Conservation (phyloP, 495 filamentous ascomycete species). For the Tuber aestivum region DNA sequence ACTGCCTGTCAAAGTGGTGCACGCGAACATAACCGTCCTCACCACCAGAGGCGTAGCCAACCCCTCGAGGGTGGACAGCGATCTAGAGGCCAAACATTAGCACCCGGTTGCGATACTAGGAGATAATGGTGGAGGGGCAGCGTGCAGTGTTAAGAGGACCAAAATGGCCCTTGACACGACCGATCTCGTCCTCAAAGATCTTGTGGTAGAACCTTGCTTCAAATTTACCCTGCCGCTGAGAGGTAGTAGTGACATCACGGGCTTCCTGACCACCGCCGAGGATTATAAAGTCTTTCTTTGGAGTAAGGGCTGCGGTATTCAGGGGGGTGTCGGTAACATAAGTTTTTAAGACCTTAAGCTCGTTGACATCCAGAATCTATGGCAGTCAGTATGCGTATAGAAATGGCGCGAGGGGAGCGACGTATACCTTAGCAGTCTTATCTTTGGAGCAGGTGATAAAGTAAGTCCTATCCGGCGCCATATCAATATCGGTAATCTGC, state of each 20-base stretch:
- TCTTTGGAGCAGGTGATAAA: constrained; percentile 98
- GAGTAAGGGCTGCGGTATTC: constrained; percentile 86
- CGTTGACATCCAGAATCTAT: constrained; percentile 70
- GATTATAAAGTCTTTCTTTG: constrained; percentile 94
- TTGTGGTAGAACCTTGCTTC: constrained; percentile 99
- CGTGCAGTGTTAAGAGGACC: constrained; percentile 71
- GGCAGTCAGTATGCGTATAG: constrained; percentile 20
- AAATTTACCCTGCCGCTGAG: constrained; percentile 91
- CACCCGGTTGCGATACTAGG: background rate
- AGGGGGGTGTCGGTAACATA: constrained; percentile 91
- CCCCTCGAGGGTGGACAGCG: constrained; percentile 81
- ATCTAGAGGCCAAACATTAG: constrained; percentile 45
- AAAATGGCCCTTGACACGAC: constrained; percentile 92
- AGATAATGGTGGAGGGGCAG: constrained; percentile 7
- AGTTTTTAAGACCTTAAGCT: constrained; percentile 87
- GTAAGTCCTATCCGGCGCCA: constrained; percentile 86
- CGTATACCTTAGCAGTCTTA: constrained; percentile 80
- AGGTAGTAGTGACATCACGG: constrained; percentile 98
- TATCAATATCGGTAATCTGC: constrained; percentile 89
- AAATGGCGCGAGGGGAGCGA: background rate
- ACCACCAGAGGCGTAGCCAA: constrained; percentile 85
- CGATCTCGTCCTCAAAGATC: constrained; percentile 97
- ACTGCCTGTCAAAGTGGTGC: constrained; percentile 95
- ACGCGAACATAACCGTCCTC: constrained; percentile 99
- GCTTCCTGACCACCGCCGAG: constrained; percentile 96